phyloP scores from a whole-genome alignment of 1,139 yeast species.

The Blastobotrys arbuscula region DNA sequence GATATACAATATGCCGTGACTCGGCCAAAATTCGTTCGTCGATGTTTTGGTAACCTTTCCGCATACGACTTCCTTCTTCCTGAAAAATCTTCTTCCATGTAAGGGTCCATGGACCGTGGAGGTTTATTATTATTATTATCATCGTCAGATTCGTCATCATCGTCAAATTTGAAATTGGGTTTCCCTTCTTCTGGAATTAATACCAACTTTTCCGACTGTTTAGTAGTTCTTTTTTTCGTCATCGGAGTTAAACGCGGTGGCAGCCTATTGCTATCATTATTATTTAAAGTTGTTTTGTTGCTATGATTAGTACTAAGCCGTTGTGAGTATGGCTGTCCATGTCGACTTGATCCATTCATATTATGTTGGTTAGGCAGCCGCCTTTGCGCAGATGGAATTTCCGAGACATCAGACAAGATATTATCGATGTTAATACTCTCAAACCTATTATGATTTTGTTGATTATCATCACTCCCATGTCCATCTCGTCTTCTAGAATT shows the following conservation, averaged over 20 bases:
- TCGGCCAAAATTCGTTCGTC: conserved; percentile 64
- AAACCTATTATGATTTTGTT: conserved; percentile 12
- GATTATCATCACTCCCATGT: not conserved
- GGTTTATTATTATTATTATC: conserved; percentile 23
- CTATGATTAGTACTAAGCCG: not conserved
- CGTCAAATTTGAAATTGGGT: conserved; percentile 23
- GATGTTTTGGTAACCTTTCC: conserved; percentile 62
- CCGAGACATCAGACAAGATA: conserved; percentile 63
- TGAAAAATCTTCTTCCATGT: conserved; percentile 27
- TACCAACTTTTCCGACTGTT: conserved; percentile 78
- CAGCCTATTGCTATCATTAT: not conserved
- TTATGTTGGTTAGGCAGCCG: conserved; percentile 27
- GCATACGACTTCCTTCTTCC: conserved; percentile 51
- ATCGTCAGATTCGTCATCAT: conserved; percentile 22
- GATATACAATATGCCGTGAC: conserved; percentile 89
- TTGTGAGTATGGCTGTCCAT: not conserved
- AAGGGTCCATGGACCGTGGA: conserved; percentile 14
- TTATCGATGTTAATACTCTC: conserved; percentile 33
- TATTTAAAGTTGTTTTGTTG: not conserved
- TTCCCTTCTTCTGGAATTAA: conserved; percentile 64
- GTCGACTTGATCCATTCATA: not conserved
- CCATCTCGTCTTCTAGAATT: not conserved
- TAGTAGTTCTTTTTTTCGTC: conserved; percentile 80
- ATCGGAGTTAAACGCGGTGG: conserved; percentile 29
- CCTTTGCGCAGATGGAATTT: conserved; percentile 75